Conservation (phyloP, 768 basidiomycete genomes). For the Russula sp. region DNA sequence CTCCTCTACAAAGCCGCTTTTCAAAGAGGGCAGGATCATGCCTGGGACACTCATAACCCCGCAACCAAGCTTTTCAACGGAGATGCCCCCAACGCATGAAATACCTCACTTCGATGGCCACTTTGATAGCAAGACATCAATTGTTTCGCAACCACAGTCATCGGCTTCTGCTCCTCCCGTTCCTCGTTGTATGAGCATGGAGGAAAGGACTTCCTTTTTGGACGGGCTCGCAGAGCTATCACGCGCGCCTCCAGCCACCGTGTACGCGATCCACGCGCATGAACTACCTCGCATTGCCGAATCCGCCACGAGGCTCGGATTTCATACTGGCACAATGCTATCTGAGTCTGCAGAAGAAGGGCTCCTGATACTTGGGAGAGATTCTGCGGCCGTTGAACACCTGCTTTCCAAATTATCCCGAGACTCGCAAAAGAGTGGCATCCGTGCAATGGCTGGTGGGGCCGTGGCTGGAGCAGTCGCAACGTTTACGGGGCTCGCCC, state of each 20-base stretch:
- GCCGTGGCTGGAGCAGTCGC: constrained; percentile 30
- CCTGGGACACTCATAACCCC: constrained; percentile 29
- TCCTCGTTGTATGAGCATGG: constrained; percentile 27
- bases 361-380: constrained; percentile 28
- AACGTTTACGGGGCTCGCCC: constrained; percentile 29
- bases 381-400: constrained; percentile 23
- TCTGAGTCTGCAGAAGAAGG: constrained; percentile 18
- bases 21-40: constrained; percentile 27
- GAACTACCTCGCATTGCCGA: constrained; percentile 22
- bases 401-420: constrained; percentile 17
- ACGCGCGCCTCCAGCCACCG: constrained; percentile 24
- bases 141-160: neutral
- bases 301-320: constrained; percentile 26
- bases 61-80: constrained; percentile 19
- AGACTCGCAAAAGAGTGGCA: constrained; percentile 14
- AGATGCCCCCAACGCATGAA: constrained; percentile 8
- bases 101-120: neutral
- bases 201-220: constrained; percentile 27
- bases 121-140: constrained; percentile 14
- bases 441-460: constrained; percentile 26
- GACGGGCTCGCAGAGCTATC: constrained; percentile 26
- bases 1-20: constrained; percentile 1
- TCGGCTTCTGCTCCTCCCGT: constrained; percentile 1
- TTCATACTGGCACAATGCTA: constrained; percentile 22
- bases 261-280: constrained; percentile 22